Evolutionary conservation across 305 asterid genomes (phyloP), one percentile per base, ranked within the genome.

Genomic region (Galium porrigens): DNA sequence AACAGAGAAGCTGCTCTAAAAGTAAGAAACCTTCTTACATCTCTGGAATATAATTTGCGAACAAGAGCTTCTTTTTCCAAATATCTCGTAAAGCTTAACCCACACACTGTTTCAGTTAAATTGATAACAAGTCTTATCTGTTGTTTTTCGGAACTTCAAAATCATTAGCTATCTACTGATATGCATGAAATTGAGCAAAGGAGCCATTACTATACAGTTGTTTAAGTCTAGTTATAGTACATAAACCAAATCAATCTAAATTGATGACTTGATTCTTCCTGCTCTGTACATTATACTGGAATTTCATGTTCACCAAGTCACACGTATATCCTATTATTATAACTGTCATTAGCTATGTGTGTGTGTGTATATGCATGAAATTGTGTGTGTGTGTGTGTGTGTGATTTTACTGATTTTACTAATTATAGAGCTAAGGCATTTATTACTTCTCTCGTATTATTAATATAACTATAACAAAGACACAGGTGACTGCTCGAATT

Each of bases 1-100:
- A 91, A 85, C 76, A 83, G 95, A 79, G 98, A 86, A 74, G 81
- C 89, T 77, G 90, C 96, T 69, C 68, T 88, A 60, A 89, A 87
- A 79, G 96, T 85, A 81, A 82, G 88, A 65, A 66, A 12, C 51
- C 33, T 20, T 60, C 63, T 29, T 65, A 20, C 55, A 32, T 17
- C 20, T 36, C 41, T 20, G 10, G 14, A 52, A 63, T 72, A 42
- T 37, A n/a, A 49, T 37, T 37, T 5, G 14, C 9, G 1, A 7
- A 55, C 52, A 37, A 54, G 18, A 61, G 32, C 9, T 63, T 39
- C 41, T 52, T 6, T 17, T 67, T 59, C 41, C 20, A n/a, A 6
- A 1, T 46, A 14, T 57, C 5, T 1, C 22, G 32, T 34, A 34
- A 33, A 42, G 15, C 22, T 46, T 63, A 0, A 36, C 17, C 3